Evolutionary conservation across 208 protist genomes (phyloP), one percentile per base, ranked within the genome.

Genomic region (Trypanosoma cruzi): DNA sequence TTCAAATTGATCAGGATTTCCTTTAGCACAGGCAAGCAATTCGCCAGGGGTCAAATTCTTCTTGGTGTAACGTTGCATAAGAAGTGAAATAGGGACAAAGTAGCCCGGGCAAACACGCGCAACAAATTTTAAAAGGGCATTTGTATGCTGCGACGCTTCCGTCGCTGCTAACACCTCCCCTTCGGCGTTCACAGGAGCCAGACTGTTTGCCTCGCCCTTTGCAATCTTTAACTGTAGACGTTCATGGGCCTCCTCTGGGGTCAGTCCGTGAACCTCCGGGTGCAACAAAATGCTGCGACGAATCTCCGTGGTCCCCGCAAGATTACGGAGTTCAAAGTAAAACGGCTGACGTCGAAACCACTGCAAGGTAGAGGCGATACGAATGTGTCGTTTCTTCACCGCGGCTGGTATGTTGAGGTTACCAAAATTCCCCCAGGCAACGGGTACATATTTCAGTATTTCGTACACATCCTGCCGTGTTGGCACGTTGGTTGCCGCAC

Each of bases 291-390:
- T 64, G 66, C 84, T 90, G 29, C 90, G 78, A 8, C 90, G 90
- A 31, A 96, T 78, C 71, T 96, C 87, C 18, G 81, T 67, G 13
- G 84, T 90, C 31, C 84, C 82, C 53, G 67, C 71, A 58, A 92
- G 73, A 66, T 85, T 76, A 40, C 90, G 85, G 64, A 96, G 54
- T 72, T 96, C 88, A 74, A 96, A 96, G 73, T 94, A 93, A 64
- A 78, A 87, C 3, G 90, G 90, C 65, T 96, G 90, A 8, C 88
- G 85, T 13, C 88, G 85, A 68, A 92, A 89, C 90, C 90, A 96
- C 75, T 77, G 63, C 50, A 87, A 66, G 31, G 75, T 37, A 37
- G 80, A 84, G 29, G 70, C 46, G 26, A 61, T 76, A n/a, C 90
- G 88, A 31, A 96, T 89, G 67, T 92, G 90, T 56, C 55, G 60